A percentile compares a stretch with the other conserved stretches of the same genome.
These are phyloP conservation scores for Cercospora nicotianae DNA, from an alignment of 2,329 filamentous ascomycete species.

Conservation along the genomic window DNA sequence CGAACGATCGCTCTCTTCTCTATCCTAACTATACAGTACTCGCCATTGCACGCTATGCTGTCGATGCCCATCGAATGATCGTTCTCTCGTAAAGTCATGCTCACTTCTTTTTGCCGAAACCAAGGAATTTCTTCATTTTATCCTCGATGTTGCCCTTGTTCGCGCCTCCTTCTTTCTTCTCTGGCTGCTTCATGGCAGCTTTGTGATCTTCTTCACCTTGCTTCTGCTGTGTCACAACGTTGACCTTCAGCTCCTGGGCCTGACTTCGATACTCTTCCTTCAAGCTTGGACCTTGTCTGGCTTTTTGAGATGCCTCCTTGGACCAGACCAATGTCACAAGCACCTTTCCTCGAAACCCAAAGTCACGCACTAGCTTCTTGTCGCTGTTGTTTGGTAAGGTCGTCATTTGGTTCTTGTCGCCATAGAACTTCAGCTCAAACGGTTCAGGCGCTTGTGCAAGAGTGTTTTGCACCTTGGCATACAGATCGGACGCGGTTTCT, in stretches of 20 bases:
- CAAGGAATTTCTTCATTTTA: slow-evolving; percentile 69
- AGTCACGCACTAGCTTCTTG: slow-evolving; percentile 66
- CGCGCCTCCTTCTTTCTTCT: slow-evolving; percentile 29
- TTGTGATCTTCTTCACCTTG: slow-evolving; percentile 31
- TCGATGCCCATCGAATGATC: not conserved
- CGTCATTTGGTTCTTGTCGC: slow-evolving; percentile 44
- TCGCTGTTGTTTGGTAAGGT: slow-evolving; percentile 27
- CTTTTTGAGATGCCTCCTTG: slow-evolving; percentile 58
- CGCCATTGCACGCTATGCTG: slow-evolving; percentile 1
- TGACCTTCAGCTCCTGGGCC: slow-evolving; percentile 67
- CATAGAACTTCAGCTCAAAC: slow-evolving; percentile 71
- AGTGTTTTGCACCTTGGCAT: slow-evolving; percentile 70
- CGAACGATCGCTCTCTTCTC: not conserved
- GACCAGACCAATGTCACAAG: slow-evolving; percentile 77
- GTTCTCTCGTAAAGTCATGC: not conserved
- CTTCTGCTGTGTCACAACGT: slow-evolving; percentile 54
- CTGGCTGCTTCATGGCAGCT: slow-evolving; percentile 30
- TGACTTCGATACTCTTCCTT: slow-evolving; percentile 58
- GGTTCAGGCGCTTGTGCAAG: slow-evolving; percentile 60
- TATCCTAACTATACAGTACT: not conserved
- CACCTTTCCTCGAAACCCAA: slow-evolving; percentile 69
- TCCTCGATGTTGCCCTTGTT: slow-evolving; percentile 41
- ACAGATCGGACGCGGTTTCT: slow-evolving; percentile 70
- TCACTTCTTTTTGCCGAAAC: slow-evolving; percentile 64
- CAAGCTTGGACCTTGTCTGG: slow-evolving; percentile 60